Evolutionary conservation across 345 rosid genomes (phyloP).

Genomic region (Populus simonii): DNA sequence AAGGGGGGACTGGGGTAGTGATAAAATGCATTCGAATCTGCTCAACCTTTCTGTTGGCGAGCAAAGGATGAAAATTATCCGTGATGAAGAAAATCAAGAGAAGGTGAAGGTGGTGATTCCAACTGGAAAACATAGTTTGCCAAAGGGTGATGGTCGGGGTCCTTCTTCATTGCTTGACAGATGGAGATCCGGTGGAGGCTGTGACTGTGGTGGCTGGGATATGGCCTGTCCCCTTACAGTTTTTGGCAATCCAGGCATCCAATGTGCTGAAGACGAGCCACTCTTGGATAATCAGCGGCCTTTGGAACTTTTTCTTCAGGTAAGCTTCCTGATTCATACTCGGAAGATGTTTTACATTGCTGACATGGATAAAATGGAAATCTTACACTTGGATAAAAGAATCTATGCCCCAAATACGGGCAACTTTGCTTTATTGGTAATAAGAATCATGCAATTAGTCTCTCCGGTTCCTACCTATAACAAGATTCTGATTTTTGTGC

Average conservation of each 20-base stretch:
- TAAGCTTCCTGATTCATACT: conserved; percentile 21
- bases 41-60: conserved; percentile 40
- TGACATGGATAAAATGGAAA: not conserved
- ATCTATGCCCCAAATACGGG: not conserved
- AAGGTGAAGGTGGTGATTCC: conserved; percentile 70
- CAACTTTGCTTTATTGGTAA: not conserved
- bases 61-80: conserved; percentile 28
- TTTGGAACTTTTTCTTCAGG: conserved; percentile 69
- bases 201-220: conserved; percentile 99
- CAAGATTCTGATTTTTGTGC: conserved; percentile 16
- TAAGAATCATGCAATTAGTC: not conserved
- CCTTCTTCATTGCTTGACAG: conserved; percentile 77
- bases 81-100: conserved; percentile 24
- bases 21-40: conserved; percentile 31
- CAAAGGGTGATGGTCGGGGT: conserved; percentile 48
- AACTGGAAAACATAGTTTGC: conserved; percentile 75
- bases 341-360: not conserved
- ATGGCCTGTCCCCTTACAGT: conserved; percentile 86
- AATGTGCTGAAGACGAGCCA: conserved; percentile 45
- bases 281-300: conserved; percentile 45
- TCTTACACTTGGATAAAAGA: not conserved
- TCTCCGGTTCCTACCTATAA: not conserved
- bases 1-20: conserved; percentile 32
- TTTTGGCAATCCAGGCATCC: conserved; percentile 50
- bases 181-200: conserved; percentile 92